These are phyloP conservation scores for Pleurotus djamor DNA, from an alignment of 768 basidiomycete species.

Conservation along the genomic window DNA sequence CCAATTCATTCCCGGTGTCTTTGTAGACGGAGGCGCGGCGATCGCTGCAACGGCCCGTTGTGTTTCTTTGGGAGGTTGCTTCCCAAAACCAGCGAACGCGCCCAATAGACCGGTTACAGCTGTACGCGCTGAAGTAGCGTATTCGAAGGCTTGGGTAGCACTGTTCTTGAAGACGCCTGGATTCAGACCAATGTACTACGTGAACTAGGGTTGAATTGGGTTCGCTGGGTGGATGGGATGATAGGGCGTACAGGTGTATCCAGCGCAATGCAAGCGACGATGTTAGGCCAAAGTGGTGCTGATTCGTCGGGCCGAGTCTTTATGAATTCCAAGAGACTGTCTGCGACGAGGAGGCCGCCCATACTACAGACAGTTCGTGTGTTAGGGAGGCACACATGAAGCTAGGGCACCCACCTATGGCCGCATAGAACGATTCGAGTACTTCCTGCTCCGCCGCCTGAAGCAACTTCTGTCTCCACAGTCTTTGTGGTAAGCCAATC, in stretches of 20 bases:
- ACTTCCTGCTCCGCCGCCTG: constrained; percentile 66
- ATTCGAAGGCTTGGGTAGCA: constrained; percentile 71
- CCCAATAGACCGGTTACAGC: constrained; percentile 62
- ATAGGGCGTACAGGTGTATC: constrained; percentile 82
- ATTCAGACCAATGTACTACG: constrained; percentile 84
- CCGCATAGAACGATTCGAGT: constrained; percentile 87
- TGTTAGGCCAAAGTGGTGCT: constrained; percentile 83
- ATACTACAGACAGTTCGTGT: constrained; percentile 49
- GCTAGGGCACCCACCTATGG: constrained; percentile 57
- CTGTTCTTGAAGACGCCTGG: constrained; percentile 84
- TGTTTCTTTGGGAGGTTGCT: constrained; percentile 26
- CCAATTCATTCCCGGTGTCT: constrained; percentile 57
- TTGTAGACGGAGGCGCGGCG: constrained; percentile 20
- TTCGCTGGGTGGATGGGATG: background rate
- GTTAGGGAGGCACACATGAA: too few species aligned
- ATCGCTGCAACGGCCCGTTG: constrained; percentile 24
- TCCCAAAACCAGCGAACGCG: constrained; percentile 50
- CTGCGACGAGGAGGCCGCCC: constrained; percentile 90
- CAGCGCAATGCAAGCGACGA: constrained; percentile 82
- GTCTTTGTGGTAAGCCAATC: constrained; percentile 92
- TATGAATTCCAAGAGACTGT: constrained; percentile 73
- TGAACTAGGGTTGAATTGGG: background rate
- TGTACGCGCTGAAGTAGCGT: constrained; percentile 63
- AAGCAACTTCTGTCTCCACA: constrained; percentile 79
- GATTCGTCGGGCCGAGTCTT: constrained; percentile 59